phyloP scores from a whole-genome alignment of 2,329 filamentous ascomycete species.

The Ceratocystiopsis minuta region DNA sequence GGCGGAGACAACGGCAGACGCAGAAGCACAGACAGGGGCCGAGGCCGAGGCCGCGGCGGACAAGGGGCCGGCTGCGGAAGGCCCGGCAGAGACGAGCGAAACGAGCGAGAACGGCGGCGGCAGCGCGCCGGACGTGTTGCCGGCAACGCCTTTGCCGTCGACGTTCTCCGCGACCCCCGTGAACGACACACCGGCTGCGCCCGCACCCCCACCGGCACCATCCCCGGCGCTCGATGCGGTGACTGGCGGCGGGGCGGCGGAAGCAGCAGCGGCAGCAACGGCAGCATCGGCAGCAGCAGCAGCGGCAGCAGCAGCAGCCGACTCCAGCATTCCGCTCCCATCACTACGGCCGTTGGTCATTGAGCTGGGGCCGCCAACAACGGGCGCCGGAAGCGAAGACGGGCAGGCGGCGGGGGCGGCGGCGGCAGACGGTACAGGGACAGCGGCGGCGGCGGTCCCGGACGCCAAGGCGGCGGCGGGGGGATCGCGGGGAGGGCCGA shows the following conservation, averaged over 20 bases:
- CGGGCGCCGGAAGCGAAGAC: neutral
- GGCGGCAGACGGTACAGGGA: neutral
- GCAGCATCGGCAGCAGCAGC: neutral
- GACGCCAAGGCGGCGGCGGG: no score
- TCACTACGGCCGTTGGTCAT: conserved; percentile 4
- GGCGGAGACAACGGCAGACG: neutral
- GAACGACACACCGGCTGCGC: no score
- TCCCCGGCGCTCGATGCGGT: neutral
- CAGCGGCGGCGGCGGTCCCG: neutral
- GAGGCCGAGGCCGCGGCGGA: neutral
- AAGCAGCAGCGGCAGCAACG: conserved; percentile 1
- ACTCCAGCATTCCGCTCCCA: neutral
- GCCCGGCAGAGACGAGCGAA: neutral
- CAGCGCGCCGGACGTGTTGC: neutral
- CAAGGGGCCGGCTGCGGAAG: no score
- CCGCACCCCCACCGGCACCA: neutral
- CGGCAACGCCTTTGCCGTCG: neutral
- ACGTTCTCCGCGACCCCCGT: no score
- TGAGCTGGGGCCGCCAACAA: conserved; percentile 9
- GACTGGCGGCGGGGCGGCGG: neutral
- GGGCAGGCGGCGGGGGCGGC: neutral
- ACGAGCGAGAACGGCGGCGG: neutral
- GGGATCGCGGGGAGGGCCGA: no score
- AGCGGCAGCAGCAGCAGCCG: no score
- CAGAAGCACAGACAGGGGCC: neutral